Conservation (phyloP, 2,329 filamentous ascomycete species). For the Colletotrichum horii region DNA sequence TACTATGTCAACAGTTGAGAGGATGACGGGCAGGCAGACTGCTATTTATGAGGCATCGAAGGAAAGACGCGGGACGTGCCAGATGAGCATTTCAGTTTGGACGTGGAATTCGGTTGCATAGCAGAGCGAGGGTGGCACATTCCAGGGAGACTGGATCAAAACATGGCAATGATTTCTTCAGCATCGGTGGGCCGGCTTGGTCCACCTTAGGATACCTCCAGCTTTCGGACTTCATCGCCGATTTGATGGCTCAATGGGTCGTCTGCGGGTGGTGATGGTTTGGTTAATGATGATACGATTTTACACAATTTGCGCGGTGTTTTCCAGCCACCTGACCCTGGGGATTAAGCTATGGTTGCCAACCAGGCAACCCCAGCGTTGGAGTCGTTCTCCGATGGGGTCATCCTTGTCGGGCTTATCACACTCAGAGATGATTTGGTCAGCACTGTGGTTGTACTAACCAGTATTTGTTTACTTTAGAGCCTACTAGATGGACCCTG, state of each 20-base stretch:
- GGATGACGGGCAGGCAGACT: not conserved
- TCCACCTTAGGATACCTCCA: not conserved
- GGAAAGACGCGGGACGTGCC: not conserved
- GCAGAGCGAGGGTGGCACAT: constrained; percentile 21
- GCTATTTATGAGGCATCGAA: not conserved
- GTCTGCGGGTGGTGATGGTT: not conserved
- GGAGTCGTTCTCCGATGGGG: not conserved
- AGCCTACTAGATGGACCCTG: not conserved
- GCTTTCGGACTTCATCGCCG: not conserved
- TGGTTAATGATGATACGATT: constrained; percentile 2
- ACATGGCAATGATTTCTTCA: constrained; percentile 2
- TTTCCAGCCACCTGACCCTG: not conserved
- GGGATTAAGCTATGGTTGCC: not conserved
- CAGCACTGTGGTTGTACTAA: not conserved
- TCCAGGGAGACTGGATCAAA: constrained; percentile 9
- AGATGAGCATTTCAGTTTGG: not conserved
- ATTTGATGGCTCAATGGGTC: not conserved
- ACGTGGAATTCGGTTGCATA: constrained; percentile 23
- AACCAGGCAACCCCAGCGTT: not conserved
- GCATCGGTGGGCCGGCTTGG: not conserved
- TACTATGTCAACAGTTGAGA: not conserved
- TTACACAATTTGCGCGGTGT: not conserved
- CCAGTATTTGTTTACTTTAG: not conserved
- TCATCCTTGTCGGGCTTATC: not conserved
- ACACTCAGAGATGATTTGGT: not conserved